Conservation (phyloP, 768 basidiomycete genomes). For the Leccinellum luteum region DNA sequence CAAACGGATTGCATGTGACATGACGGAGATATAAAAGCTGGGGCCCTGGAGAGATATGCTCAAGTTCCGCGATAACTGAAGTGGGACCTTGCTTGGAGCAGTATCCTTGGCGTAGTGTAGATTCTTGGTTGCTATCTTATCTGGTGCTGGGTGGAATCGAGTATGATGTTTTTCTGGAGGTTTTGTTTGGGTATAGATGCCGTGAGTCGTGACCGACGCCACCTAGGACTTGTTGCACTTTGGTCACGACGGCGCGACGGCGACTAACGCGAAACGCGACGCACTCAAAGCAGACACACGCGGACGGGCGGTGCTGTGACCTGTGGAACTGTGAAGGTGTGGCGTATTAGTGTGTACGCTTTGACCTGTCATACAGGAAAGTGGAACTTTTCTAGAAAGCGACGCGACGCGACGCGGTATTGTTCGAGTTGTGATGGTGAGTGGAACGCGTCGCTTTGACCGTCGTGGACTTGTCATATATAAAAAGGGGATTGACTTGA, state of each 20-base stretch:
- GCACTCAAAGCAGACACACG: neutral
- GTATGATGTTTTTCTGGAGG: neutral
- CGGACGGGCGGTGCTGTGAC: neutral
- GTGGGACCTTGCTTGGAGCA: neutral
- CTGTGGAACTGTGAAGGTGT: neutral
- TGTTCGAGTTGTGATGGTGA: slow-evolving; percentile 11
- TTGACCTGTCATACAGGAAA: slow-evolving; percentile 14
- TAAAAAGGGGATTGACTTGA: slow-evolving; percentile 6
- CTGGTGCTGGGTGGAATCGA: no score
- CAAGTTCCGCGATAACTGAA: neutral
- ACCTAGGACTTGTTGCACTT: neutral
- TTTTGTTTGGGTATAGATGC: neutral
- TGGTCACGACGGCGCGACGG: neutral
- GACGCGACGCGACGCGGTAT: neutral
- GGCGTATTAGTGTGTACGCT: neutral
- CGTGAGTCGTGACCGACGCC: neutral
- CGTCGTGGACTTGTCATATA: slow-evolving; percentile 8
- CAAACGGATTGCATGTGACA: neutral
- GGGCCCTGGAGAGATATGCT: neutral
- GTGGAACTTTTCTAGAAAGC: neutral
- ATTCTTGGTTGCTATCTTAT: neutral
- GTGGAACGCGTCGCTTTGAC: slow-evolving; percentile 11
- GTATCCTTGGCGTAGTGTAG: neutral
- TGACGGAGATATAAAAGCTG: neutral
- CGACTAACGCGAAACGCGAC: neutral